Evolutionary conservation across 2,329 filamentous ascomycete species (phyloP), one percentile per base, ranked within the genome.

Genomic region (Ceratocystis diversiconidia): DNA sequence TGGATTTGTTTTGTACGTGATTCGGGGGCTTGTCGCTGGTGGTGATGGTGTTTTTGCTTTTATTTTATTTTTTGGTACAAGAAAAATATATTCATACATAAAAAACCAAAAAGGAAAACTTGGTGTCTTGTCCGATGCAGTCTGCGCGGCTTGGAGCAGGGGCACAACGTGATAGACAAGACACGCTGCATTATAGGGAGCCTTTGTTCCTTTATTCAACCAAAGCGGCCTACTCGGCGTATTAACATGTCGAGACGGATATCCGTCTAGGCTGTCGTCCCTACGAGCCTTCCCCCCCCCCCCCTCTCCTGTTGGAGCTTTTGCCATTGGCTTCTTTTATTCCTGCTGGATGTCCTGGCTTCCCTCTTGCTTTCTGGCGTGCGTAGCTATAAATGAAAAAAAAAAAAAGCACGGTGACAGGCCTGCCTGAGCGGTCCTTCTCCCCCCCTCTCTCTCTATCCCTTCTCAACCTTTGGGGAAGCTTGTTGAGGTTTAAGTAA

Each of bases 71-170:
- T 44, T 59, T 59, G 55, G 55, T 17, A 63, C 61, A 36, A 63
- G 46, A 36, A 63, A 62, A 63, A 52, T 63, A 30, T 63, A 62
- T 30, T 28, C 43, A 55, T 52, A 50, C 46, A 19, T 28, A 8
- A 63, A 63, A 52, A 44, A 48, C 44, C 30, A 62, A 2, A n/a
- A 15, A 15, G 19, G 28, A 44, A 22, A 55, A 46, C 30, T 15
- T 3, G n/a, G 28, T 17, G 1, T 57, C 22, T 57, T 32, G 22
- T 28, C 12, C n/a, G 52, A 57, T 32, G 7, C 5, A 10, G 25
- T 25, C 48, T 48, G 46, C 17, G 46, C 46, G 5, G 46, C 17
- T 22, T 48, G 46, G 12, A 10, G 48, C 19, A 52, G 25, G 48
- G 48, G 48, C 19, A 41, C 36, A 52, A 52, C 15, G 48, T 52